Evolutionary conservation across 306 rosid genomes (phyloP), one percentile per base, ranked within the genome.

Genomic region (Purshia tridentata): DNA sequence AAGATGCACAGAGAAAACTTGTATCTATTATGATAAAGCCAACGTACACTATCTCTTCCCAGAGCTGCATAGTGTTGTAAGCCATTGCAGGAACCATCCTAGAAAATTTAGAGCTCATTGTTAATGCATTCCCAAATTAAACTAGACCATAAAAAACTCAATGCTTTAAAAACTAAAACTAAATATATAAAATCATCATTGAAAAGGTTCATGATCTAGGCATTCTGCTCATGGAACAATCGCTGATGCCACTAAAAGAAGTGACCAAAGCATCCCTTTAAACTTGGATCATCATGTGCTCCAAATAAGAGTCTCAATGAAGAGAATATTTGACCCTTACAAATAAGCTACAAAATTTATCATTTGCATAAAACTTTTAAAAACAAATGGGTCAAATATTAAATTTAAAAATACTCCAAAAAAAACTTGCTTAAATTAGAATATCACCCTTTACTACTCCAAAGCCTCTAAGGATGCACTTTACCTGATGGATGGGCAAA

Each of bases 31-130:
- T 51, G 78, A 63, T 48, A 65, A 50, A 83, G 72, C 63, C 73
- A 81, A 72, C 95, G 10, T 85, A 91, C 97, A 18, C 79, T 68
- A 62, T 91, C 84, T 87, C 97, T 86, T 74, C 97, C 97, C 87
- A 91, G 73, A 40, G 96, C 96, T 76, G 97, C 96, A 39, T 89
- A 89, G 85, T 91, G 97, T 76, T 91, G 97, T 83, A 89, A 79
- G 85, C 97, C 97, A 80, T 91, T 91, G 78, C 97, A 91, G 52
- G 97, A 91, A 47, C 97, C 97, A 81, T 91, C 97, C 96, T 91
- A 78, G 51, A 88, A 81, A 68, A 65, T 46, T 51, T 73, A 19
- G 11, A 80, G 65, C 72, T 67, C 39, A 39, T 80, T 67, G 76
- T 19, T 74, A 71, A 63, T 65, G 74, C 64, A 41, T 59, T 53